These are phyloP conservation scores for Paramecium sonneborni DNA, from an alignment of 73 alveolate genomes.

Conservation along the genomic window DNA sequence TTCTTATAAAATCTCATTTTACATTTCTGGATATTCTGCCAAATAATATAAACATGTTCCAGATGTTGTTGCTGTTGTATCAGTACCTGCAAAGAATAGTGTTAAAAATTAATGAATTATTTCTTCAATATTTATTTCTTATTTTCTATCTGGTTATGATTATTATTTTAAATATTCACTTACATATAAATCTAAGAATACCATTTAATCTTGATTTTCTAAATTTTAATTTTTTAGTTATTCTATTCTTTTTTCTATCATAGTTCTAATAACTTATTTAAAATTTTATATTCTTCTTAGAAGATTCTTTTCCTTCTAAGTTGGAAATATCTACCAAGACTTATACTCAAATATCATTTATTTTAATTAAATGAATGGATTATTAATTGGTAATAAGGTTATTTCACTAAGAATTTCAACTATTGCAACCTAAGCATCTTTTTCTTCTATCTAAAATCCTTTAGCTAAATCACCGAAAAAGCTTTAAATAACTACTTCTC, in stretches of 20 bases:
- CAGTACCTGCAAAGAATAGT: slow-evolving; percentile 52
- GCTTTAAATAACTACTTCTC: slow-evolving; percentile 36
- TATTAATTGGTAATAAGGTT: background rate
- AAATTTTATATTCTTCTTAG: background rate
- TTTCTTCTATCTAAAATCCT: background rate
- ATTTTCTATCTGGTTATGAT: background rate
- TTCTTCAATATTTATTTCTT: background rate
- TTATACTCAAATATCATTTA: background rate
- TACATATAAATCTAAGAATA: background rate
- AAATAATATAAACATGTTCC: slow-evolving; percentile 12
- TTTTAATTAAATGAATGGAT: background rate
- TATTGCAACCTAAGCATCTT: background rate
- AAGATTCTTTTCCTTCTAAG: background rate
- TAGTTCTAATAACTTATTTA: background rate
- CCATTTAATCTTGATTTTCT: background rate
- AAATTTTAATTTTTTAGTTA: background rate
- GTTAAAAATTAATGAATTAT: background rate
- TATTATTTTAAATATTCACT: background rate
- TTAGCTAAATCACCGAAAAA: background rate
- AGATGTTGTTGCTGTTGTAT: slow-evolving; percentile 50
- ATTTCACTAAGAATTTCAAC: background rate
- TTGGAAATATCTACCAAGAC: background rate
- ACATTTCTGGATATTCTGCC: slow-evolving; percentile 10
- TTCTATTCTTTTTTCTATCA: slow-evolving; percentile 36
- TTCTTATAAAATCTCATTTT: background rate